These are phyloP conservation scores for Colletotrichum higginsianum DNA, from an alignment of 2,329 filamentous ascomycete genomes.

Conservation along the genomic window DNA sequence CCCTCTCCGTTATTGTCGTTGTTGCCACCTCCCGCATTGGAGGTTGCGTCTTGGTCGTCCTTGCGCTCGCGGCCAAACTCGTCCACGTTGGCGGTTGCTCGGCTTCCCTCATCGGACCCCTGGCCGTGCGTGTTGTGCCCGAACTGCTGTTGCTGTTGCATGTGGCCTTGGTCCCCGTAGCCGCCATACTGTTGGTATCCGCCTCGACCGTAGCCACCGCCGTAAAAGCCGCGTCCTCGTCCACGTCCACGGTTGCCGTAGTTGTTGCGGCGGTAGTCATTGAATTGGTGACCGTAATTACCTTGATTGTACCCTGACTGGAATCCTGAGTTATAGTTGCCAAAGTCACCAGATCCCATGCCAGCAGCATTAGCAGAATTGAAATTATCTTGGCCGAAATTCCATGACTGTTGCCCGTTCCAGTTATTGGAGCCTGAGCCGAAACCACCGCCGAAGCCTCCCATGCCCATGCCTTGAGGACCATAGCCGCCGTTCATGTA, in stretches of 20 bases:
- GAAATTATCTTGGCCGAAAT: slow-evolving; percentile 90
- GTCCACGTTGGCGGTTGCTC: slow-evolving; percentile 52
- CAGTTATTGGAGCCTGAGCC: slow-evolving; percentile 79
- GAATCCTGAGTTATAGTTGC: slow-evolving; percentile 83
- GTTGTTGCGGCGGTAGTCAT: slow-evolving; percentile 81
- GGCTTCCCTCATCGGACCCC: slow-evolving; percentile 44
- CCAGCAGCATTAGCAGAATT: slow-evolving; percentile 87
- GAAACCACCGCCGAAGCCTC: slow-evolving; percentile 77
- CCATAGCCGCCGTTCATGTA: slow-evolving; percentile 85
- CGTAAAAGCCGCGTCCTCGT: slow-evolving; percentile 74
- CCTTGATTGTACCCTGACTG: slow-evolving; percentile 85
- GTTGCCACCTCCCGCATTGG: slow-evolving; percentile 29
- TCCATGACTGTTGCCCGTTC: slow-evolving; percentile 87
- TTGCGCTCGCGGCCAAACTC: slow-evolving; percentile 56
- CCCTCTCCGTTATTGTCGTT: slow-evolving; percentile 21
- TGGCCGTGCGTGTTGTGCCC: slow-evolving; percentile 41
- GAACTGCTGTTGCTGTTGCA: slow-evolving; percentile 36
- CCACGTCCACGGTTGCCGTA: slow-evolving; percentile 78
- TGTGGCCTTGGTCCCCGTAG: slow-evolving; percentile 54
- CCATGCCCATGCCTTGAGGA: slow-evolving; percentile 85
- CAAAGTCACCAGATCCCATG: slow-evolving; percentile 86
- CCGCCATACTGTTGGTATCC: slow-evolving; percentile 64
- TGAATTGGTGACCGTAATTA: slow-evolving; percentile 86
- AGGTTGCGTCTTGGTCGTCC: slow-evolving; percentile 31
- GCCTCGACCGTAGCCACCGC: slow-evolving; percentile 69